Base-by-base conservation (phyloP, 805 yeast genomes). In the Blastobotrys chiropterorum region DNA sequence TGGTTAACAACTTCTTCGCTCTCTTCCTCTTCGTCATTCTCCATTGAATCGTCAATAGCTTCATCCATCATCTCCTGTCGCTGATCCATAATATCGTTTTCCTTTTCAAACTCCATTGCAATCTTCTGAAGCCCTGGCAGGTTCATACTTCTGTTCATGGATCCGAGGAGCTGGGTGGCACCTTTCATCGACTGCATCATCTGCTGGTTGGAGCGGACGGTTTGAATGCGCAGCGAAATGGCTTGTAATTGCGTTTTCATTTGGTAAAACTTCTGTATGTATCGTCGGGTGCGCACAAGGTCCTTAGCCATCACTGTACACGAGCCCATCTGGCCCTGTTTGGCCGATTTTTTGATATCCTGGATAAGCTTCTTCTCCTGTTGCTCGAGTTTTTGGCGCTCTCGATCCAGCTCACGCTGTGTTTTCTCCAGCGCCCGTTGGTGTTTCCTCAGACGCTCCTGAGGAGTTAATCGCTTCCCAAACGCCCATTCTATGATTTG, bases 31-130 rank as follows among this genome's bases (percentile, higher is more conserved):
- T 87, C 81, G 62, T 88, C 97, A 62, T 84, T 89, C 50, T 85
- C 96, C 94, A 94, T 89, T 16, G 94, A 86, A 67, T 92, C 97
- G 65, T 94, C 99, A 61, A 94, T 85, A 16, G 97, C 95, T 66
- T 94, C 99, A 66, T 94, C 99, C 86, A 94, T 94, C 81, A 95
- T 88, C 67, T 95, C 99, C 68, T 95, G 98, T 63, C 96, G 84
- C 71, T 94, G 99, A 68, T 92, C 97, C 98, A 94, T 94, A 61
- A 95, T 73, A 65, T 95, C 99, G 68, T 86, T 88, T 64, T 92
- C 96, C 62, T 81, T 82, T 63, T 94, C 96, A 68, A 94, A 94
- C 62, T 94, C 98, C 86, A 88, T 90, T 2, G 97, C 89, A 17
- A 94, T 94, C 55, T 85, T 79, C 52, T 88, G 85, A 55, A 94